Evolutionary conservation across 202 grass and related monocot species (phyloP).

Genomic region (Carex sylvatica): DNA sequence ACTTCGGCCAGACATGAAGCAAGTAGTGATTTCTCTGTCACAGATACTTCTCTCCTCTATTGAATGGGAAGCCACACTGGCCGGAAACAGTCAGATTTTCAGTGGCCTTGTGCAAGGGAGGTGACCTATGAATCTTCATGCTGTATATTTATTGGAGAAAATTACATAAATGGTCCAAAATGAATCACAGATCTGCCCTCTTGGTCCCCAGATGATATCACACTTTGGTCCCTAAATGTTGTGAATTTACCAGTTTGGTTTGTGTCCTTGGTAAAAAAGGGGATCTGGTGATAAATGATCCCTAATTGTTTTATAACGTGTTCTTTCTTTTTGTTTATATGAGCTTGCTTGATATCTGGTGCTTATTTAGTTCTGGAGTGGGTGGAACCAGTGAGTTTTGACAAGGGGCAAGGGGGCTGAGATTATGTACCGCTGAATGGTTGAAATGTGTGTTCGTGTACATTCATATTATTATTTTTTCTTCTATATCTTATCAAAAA

Average conservation of each 20-base stretch:
- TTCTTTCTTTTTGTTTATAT: constrained; percentile 5
- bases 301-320: neutral
- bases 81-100: constrained; percentile 93
- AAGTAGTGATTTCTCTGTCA: constrained; percentile 84
- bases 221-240: neutral
- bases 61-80: constrained; percentile 86
- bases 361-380: neutral
- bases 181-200: neutral
- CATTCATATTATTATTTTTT: neutral
- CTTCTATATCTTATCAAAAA: neutral
- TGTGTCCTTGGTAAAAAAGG: neutral
- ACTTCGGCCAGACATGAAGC: constrained; percentile 94
- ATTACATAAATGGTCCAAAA: neutral
- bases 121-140: constrained; percentile 30
- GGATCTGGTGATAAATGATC: neutral
- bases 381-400: neutral
- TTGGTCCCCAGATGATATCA: neutral
- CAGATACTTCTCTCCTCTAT: constrained; percentile 93
- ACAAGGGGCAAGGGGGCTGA: neutral
- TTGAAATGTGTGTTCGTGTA: constrained; percentile 1
- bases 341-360: neutral
- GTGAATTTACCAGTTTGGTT: neutral
- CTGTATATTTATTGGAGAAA: neutral
- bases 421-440: neutral
- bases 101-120: constrained; percentile 94